Evolutionary conservation across 2,329 filamentous ascomycete genomes (phyloP).

Genomic region (Fusarium marasasianum): DNA sequence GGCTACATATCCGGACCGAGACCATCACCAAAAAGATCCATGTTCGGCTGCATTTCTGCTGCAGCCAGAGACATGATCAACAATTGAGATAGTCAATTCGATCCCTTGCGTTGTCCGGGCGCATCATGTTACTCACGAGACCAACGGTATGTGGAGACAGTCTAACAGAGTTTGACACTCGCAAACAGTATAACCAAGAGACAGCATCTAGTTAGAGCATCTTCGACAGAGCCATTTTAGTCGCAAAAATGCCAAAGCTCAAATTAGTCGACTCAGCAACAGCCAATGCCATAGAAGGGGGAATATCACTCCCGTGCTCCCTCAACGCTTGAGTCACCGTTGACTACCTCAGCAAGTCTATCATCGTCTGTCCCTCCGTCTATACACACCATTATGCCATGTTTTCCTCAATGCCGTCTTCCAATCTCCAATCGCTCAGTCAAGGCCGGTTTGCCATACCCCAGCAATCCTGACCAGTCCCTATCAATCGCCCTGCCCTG

Average conservation of each 20-base stretch:
- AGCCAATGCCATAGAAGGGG: neutral
- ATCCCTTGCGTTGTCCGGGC: neutral
- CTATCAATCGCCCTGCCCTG: neutral
- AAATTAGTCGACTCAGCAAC: neutral
- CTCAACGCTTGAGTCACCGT: neutral
- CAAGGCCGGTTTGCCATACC: neutral
- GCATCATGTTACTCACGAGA: constrained; percentile 2
- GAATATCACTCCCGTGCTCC: neutral
- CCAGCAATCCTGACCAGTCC: neutral
- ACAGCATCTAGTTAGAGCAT: neutral
- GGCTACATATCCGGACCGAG: constrained; percentile 22
- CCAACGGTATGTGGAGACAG: neutral
- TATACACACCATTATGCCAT: neutral
- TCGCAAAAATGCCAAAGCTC: neutral
- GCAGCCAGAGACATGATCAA: constrained; percentile 26
- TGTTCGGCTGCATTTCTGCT: constrained; percentile 15
- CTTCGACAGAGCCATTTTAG: neutral
- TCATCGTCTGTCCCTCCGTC: neutral
- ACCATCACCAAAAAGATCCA: constrained; percentile 19
- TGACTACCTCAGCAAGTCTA: neutral
- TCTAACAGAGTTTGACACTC: neutral
- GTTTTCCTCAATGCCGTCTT: neutral
- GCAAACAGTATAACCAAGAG: neutral
- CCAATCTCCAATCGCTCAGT: neutral
- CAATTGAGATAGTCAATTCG: constrained; percentile 12